Conservation (phyloP, 169 alveolate species). For the Plasmodium coatneyi region DNA sequence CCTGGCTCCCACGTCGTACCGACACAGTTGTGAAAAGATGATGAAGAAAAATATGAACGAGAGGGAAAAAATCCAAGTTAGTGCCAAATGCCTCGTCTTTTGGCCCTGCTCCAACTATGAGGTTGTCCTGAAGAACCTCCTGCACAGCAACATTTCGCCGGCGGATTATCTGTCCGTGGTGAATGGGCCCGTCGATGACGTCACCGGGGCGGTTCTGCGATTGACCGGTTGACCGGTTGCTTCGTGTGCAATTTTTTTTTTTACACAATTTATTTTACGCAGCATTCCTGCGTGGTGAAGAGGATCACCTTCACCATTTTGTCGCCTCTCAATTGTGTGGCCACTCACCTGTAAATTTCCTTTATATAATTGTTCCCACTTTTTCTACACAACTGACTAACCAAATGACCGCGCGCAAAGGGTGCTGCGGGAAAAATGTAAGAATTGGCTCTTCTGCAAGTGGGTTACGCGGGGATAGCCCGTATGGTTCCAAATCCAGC, state of each 20-base stretch:
- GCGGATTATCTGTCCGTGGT: constrained; percentile 50
- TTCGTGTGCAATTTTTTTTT: neutral
- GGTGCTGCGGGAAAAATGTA: neutral
- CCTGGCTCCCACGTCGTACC: constrained; percentile 57
- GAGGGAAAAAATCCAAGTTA: constrained; percentile 52
- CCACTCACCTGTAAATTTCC: neutral
- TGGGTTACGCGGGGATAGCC: neutral
- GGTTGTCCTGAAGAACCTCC: constrained; percentile 43
- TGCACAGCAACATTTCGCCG: constrained; percentile 48
- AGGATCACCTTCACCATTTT: neutral
- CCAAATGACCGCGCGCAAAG: neutral
- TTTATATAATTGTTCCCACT: neutral
- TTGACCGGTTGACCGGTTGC: neutral
- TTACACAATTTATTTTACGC: neutral
- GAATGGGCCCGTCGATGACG: constrained; percentile 63
- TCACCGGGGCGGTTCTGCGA: constrained; percentile 31
- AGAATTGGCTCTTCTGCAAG: neutral
- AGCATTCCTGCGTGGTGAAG: neutral
- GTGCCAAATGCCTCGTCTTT: constrained; percentile 64
- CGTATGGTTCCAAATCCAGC: neutral
- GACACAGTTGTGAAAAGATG: constrained; percentile 38
- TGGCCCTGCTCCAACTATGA: constrained; percentile 76
- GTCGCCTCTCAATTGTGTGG: neutral
- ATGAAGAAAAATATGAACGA: constrained; percentile 56
- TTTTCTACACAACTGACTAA: neutral